Percentiles rank a stretch among this genome's conserved stretches.
Conservation (phyloP, 257 asterid species). For the Pogostemon cablin region DNA sequence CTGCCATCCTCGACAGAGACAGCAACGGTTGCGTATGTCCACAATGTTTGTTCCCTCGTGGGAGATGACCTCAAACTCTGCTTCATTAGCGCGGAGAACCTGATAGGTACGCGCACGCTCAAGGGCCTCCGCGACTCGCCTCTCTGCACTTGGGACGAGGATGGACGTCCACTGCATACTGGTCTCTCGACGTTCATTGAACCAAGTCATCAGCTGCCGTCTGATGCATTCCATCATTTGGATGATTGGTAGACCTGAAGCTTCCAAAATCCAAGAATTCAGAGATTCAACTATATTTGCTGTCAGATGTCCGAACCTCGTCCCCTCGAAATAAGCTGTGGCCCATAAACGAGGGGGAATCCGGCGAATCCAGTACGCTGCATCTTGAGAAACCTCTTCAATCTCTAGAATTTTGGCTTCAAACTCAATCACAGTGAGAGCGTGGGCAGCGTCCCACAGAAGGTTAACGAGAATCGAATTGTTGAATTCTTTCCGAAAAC, state of each 20-base stretch:
- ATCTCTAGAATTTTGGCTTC: constrained; percentile 78
- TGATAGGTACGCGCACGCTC: constrained; percentile 88
- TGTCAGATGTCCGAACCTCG: constrained; percentile 86
- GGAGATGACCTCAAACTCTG: constrained; percentile 92
- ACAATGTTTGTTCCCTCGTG: constrained; percentile 91
- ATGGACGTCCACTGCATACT: constrained; percentile 98
- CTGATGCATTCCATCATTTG: constrained; percentile 97
- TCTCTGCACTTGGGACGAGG: constrained; percentile 86
- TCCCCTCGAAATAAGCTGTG: constrained; percentile 81
- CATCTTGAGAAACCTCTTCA: constrained; percentile 88
- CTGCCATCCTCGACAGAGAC: constrained; percentile 93
- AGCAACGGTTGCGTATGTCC: constrained; percentile 74
- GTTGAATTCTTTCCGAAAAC: constrained; percentile 87
- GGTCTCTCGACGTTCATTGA: constrained; percentile 86
- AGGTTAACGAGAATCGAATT: constrained; percentile 83
- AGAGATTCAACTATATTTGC: constrained; percentile 73
- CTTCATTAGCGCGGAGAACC: constrained; percentile 95
- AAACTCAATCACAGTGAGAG: constrained; percentile 71
- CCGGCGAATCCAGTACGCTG: constrained; percentile 86
- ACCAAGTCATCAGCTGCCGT: constrained; percentile 94
- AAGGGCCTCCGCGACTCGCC: constrained; percentile 84
- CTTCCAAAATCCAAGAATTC: constrained; percentile 80
- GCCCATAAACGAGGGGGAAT: constrained; percentile 89
- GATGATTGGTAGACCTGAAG: constrained; percentile 84
- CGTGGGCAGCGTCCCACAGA: constrained; percentile 90